Conservation (phyloP, 441 rosid genomes). For the Raphanus hybrid region DNA sequence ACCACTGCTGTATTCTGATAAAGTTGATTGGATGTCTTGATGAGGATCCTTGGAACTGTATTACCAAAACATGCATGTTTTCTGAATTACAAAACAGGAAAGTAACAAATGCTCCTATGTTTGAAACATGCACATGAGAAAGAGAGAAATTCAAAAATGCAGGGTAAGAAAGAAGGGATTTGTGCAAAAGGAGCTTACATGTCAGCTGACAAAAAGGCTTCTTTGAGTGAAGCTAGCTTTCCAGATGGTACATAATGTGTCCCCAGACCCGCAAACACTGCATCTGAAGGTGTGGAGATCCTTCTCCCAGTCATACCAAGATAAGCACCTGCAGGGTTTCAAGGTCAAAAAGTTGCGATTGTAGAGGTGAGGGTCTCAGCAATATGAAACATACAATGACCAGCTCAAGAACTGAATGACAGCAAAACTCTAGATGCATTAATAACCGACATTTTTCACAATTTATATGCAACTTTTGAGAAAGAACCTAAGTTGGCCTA, state of each 20-base stretch:
- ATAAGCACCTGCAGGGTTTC: slow-evolving; percentile 67
- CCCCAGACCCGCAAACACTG: slow-evolving; percentile 81
- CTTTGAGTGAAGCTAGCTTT: slow-evolving; percentile 66
- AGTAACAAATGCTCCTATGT: slow-evolving; percentile 5
- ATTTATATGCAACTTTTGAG: slow-evolving; percentile 15
- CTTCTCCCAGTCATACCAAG: slow-evolving; percentile 95
- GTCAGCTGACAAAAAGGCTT: slow-evolving; percentile 62
- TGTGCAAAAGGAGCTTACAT: slow-evolving; percentile 49
- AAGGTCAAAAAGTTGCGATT: slow-evolving; percentile 11
- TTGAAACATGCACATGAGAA: too few relatives aligned
- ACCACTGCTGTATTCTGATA: slow-evolving; percentile 63
- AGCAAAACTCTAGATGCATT: background rate
- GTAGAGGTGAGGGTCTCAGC: background rate
- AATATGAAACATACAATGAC: background rate
- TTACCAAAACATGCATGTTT: background rate
- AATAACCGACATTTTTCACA: background rate
- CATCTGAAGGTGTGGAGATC: slow-evolving; percentile 86
- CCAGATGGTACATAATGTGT: slow-evolving; percentile 86
- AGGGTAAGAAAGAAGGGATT: slow-evolving; percentile 14
- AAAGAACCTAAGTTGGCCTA: background rate
- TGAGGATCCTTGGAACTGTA: slow-evolving; percentile 77
- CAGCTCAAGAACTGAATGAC: background rate
- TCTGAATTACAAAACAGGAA: background rate
- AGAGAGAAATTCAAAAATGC: background rate
- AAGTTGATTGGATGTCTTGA: slow-evolving; percentile 57